Conservation (phyloP, 306 rosid species). For the Vigna mungo region DNA sequence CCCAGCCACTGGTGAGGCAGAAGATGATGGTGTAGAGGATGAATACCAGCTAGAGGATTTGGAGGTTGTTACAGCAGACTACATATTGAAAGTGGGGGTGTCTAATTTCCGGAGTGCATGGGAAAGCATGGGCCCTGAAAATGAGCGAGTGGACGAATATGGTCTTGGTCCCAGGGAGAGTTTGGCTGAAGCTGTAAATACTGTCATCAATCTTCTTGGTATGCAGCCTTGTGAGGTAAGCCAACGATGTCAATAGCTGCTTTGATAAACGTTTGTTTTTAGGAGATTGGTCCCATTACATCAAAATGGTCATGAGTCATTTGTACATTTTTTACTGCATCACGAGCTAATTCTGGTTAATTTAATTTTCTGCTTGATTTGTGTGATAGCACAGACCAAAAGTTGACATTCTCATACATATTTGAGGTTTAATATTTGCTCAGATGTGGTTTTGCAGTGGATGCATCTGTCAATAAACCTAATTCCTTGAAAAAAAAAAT, state of each 20-base stretch:
- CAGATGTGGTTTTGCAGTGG: slow-evolving; percentile 5
- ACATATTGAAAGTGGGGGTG: slow-evolving; percentile 86
- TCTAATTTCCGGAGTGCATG: slow-evolving; percentile 92
- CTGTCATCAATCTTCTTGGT: slow-evolving; percentile 91
- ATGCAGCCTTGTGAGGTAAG: slow-evolving; percentile 98
- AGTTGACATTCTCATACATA: slow-evolving; percentile 22
- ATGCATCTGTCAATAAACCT: neutral
- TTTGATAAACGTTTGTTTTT: slow-evolving; percentile 18
- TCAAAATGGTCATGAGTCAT: slow-evolving; percentile 30
- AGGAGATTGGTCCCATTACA: neutral
- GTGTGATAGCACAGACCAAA: slow-evolving; percentile 29
- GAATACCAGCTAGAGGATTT: slow-evolving; percentile 98
- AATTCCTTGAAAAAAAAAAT: neutral
- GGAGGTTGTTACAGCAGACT: slow-evolving; percentile 96
- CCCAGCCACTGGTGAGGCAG: slow-evolving; percentile 87
- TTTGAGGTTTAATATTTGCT: slow-evolving; percentile 29
- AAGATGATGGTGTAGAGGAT: slow-evolving; percentile 97
- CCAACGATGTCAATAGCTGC: slow-evolving; percentile 32
- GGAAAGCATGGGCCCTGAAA: slow-evolving; percentile 83
- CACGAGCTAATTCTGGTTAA: neutral
- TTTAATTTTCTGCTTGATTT: slow-evolving; percentile 14
- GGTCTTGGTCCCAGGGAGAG: slow-evolving; percentile 95
- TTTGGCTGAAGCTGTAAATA: slow-evolving; percentile 83
- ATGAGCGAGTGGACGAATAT: slow-evolving; percentile 89
- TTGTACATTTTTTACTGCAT: slow-evolving; percentile 17